Percentiles rank a stretch among this genome's conserved stretches.
Evolutionary conservation across 441 rosid genomes (phyloP).

Genomic region (Gossypium schwendimanii): DNA sequence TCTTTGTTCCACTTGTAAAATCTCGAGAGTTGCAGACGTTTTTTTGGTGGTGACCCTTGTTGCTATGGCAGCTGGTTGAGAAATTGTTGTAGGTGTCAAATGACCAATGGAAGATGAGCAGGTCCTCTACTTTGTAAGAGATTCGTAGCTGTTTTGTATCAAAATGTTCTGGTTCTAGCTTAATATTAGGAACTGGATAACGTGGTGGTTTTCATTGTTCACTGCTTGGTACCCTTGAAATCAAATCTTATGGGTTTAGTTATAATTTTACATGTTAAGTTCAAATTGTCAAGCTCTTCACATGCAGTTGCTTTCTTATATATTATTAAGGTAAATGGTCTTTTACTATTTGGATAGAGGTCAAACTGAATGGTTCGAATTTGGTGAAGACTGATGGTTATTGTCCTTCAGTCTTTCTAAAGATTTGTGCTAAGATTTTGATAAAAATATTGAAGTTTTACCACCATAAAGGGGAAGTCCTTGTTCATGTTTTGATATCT

Average conservation of each 20-base stretch:
- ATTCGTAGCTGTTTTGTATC: conserved; percentile 11
- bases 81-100: conserved; percentile 17
- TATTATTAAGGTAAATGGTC: conserved; percentile 13
- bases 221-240: conserved; percentile 11
- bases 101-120: conserved; percentile 18
- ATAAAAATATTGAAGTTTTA: conserved; percentile 5
- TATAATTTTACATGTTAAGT: neutral
- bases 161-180: conserved; percentile 16
- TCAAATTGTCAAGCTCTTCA: neutral
- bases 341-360: neutral
- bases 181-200: conserved; percentile 17
- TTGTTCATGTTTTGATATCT: neutral
- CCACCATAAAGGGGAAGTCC: neutral
- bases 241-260: conserved; percentile 10
- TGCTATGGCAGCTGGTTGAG: conserved; percentile 20
- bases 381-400: neutral
- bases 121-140: conserved; percentile 14
- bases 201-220: conserved; percentile 15
- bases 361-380: neutral
- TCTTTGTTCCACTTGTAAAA: conserved; percentile 16
- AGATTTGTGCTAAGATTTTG: conserved; percentile 13
- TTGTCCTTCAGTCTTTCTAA: neutral
- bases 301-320: conserved; percentile 9
- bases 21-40: conserved; percentile 26
- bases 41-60: conserved; percentile 16